Conservation (phyloP, 768 basidiomycete genomes). For the Hericium erinaceus region DNA sequence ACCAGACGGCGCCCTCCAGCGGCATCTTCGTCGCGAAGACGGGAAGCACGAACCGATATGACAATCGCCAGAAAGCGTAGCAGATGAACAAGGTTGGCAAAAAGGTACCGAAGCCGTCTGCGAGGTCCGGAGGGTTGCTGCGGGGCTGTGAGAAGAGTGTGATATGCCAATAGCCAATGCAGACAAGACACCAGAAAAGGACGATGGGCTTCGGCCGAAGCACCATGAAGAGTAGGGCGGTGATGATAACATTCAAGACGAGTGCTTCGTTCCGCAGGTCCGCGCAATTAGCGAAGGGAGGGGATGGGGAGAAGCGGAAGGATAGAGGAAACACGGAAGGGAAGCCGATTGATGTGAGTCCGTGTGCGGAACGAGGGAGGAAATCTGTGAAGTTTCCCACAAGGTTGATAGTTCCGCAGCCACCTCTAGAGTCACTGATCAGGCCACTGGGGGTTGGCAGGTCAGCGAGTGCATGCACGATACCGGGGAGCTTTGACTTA, state of each 20-base stretch:
- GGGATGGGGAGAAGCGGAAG: conserved; percentile 43
- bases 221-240: conserved; percentile 58
- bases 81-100: conserved; percentile 70
- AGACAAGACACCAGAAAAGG: conserved; percentile 68
- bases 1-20: conserved; percentile 65
- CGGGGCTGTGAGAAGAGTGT: conserved; percentile 70
- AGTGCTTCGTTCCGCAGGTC: conserved; percentile 66
- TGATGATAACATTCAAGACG: conserved; percentile 62
- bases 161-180: conserved; percentile 82
- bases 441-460: conserved; percentile 40
- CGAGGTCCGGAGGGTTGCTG: conserved; percentile 55
- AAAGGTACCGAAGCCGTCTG: conserved; percentile 68
- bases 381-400: conserved; percentile 69
- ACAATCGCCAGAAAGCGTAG: conserved; percentile 72
- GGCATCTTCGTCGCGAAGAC: conserved; percentile 50
- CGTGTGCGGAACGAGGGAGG: conserved; percentile 46
- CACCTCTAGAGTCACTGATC: conserved; percentile 54
- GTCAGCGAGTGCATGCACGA: background rate
- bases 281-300: conserved; percentile 49
- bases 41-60: conserved; percentile 67
- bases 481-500: conserved; percentile 25
- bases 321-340: conserved; percentile 67
- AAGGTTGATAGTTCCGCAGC: conserved; percentile 65
- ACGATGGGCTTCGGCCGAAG: conserved; percentile 64
- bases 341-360: conserved; percentile 65